Evolutionary conservation across 805 yeast species (phyloP), one percentile per base, ranked within the genome.

Genomic region (Candida nonsorbophila): DNA sequence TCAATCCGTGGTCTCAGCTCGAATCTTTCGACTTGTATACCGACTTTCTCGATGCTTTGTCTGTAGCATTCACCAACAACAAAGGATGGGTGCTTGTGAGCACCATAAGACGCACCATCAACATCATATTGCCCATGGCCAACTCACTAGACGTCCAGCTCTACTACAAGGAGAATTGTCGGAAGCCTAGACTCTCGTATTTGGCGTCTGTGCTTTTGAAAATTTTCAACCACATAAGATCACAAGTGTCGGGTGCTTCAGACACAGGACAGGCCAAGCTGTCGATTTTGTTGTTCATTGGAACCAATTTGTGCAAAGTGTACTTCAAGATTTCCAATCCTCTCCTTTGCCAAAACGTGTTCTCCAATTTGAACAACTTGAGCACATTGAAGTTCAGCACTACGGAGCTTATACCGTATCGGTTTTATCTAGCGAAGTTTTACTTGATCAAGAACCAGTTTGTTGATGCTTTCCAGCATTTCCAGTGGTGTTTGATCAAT

Each of bases 161-260:
- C 58, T 52, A 42, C 43, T 29, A 57, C 52, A 42, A 52, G 55
- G 58, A 72, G 60, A 56, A 46, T 38, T 36, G 58, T 45, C 18
- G 54, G 30, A 58, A 56, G 29, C 75, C 76, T 6, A 41, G 79
- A 33, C 45, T 70, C 22, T 58, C 72, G 5, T 69, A 66, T 47
- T 44, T 72, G 14, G 76, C 85, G 1, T 61, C 77, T 4, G 52
- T 74, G 2, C 55, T 79, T 11, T 57, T 81, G 28, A 72, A 69
- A 41, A 52, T 77, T 16, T 79, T 79, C 57, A 79, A 80, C 43
- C 66, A 77, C 29, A 72, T 75, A 21, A 62, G 84, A 22, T 69
- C 77, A 1, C 67, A 61, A 35, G 38, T 57, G 21, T n/a, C n/a
- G n/a, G n/a, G n/a, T n/a, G 26, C 34, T 2, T 49, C 50, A 27